Evolutionary conservation across 345 rosid species (phyloP), one percentile per base, ranked within the genome.

Genomic region (Salix udensis): DNA sequence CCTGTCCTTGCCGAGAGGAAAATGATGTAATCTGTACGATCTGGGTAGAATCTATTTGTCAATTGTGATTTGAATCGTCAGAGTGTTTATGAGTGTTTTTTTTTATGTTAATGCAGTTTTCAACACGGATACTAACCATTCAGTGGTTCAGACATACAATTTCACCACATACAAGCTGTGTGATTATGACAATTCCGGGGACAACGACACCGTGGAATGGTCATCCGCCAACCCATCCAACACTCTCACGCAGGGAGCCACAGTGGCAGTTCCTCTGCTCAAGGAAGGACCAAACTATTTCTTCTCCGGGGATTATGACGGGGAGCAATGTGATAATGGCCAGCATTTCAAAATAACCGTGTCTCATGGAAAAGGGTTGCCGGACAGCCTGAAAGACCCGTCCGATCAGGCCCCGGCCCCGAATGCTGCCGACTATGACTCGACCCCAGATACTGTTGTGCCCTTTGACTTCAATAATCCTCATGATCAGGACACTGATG

Each of bases 41-140:
- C 5, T 4, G 52, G 1, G 52, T 46, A 46, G 52, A 46, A 46
- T 46, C 52, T 46, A 46, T 46, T 21, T 2, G 4, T 21, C 24
- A 7, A 19, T 53, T n/a, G 8, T 53, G 61, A 53, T 40, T 40
- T 40, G 44, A 40, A 40, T 40, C 3, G 10, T 53, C 14, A 55
- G 1, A 21, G 61, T 55, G 61, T 21, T 19, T 11, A 55, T 53
- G 4, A 1, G 24, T 9, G 26, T 21, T 53, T 23, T 34, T 23
- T 34, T 34, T 31, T 31, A 31, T 62, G 19, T 1, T 23, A 2
- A 34, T 81, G 86, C 90, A 96, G 99, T 92, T 39, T 96, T 96
- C 68, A 91, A 92, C 83, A 93, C 99, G n/a, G 89, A 96, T 52
- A 93, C 72, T 62, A 96, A 93, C 80, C 99, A 93, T 80, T 92